Evolutionary conservation across 306 rosid genomes (phyloP).

Genomic region (Malus orientalis): DNA sequence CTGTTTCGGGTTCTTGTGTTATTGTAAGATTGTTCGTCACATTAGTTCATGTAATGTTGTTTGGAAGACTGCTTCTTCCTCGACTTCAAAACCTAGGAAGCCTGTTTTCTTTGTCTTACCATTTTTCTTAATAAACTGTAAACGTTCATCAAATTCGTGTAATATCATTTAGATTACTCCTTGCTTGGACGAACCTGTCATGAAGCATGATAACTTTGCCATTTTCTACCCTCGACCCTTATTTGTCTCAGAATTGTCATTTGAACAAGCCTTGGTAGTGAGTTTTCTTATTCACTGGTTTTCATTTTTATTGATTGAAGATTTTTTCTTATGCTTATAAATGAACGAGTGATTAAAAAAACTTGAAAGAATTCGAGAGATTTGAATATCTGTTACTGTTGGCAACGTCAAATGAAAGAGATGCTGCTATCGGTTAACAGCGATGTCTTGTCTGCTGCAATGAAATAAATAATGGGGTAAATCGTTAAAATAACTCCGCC

Average conservation of each 20-base stretch:
- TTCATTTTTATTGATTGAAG: background rate
- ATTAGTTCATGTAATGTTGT: slow-evolving; percentile 6
- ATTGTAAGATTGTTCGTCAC: slow-evolving; percentile 30
- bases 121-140: slow-evolving; percentile 4
- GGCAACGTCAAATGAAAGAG: background rate
- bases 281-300: background rate
- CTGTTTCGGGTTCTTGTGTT: slow-evolving; percentile 7
- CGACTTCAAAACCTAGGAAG: background rate
- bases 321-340: background rate
- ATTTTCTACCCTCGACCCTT: background rate
- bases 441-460: background rate
- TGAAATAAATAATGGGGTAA: background rate
- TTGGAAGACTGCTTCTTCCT: background rate
- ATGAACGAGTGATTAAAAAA: too few species aligned
- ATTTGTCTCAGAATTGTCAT: background rate
- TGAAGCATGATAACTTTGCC: background rate
- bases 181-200: background rate
- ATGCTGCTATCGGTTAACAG: too few species aligned
- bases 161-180: background rate
- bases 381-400: background rate
- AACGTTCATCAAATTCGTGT: background rate
- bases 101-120: background rate
- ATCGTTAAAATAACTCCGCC: too few species aligned
- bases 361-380: too few species aligned
- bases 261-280: background rate